phyloP scores from a whole-genome alignment of 495 filamentous ascomycete species.

The Immersiella caudata region DNA sequence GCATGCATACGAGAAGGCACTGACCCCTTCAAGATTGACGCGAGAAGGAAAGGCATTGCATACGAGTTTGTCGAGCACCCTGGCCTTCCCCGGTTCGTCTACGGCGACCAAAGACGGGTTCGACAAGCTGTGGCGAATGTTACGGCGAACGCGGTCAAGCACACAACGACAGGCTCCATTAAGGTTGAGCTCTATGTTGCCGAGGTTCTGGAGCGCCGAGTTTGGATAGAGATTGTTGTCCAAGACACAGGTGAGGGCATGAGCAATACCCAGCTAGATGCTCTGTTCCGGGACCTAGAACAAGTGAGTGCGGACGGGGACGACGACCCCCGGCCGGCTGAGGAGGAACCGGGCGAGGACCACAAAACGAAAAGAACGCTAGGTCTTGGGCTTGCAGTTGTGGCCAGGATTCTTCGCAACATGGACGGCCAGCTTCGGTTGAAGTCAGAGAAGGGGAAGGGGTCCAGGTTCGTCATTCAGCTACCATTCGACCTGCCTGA shows the following conservation, averaged over 20 bases:
- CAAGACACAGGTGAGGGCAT: constrained; percentile 85
- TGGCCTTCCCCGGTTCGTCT: constrained; percentile 69
- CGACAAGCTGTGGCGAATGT: constrained; percentile 82
- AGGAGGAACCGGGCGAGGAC: constrained; percentile 39
- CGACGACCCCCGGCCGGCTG: constrained; percentile 37
- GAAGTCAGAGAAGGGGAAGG: constrained; percentile 84
- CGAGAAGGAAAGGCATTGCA: constrained; percentile 70
- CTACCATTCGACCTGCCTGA: constrained; percentile 67
- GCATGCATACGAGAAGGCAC: constrained; percentile 75
- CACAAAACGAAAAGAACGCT: constrained; percentile 48
- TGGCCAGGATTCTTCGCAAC: constrained; percentile 81
- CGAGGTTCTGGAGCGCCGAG: constrained; percentile 46
- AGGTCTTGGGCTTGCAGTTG: constrained; percentile 83
- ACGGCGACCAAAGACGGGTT: constrained; percentile 78
- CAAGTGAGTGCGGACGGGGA: constrained; percentile 70
- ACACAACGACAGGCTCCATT: constrained; percentile 72
- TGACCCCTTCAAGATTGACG: constrained; percentile 72
- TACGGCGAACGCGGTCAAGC: constrained; percentile 82
- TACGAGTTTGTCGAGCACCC: constrained; percentile 70
- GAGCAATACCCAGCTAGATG: constrained; percentile 68
- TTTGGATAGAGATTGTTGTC: constrained; percentile 71
- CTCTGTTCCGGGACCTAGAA: constrained; percentile 83
- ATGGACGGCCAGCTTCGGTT: constrained; percentile 89
- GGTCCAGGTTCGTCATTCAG: constrained; percentile 78
- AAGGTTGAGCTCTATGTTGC: constrained; percentile 67